A percentile compares a stretch with the other conserved stretches of the same genome.
phyloP scores from a whole-genome alignment of 257 asterid genomes.

The Solanum etuberosum region DNA sequence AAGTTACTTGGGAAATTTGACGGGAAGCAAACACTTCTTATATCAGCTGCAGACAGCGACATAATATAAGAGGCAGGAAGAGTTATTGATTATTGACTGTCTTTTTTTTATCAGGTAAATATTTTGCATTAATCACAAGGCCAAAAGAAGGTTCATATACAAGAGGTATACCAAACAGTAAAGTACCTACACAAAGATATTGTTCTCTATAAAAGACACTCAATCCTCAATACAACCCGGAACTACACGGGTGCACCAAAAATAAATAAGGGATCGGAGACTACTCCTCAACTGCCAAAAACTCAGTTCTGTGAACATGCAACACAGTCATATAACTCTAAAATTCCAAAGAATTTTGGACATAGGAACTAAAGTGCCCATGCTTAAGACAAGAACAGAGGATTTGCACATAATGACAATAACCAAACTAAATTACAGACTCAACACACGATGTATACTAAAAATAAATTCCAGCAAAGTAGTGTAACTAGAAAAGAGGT shows the following conservation, averaged over 20 bases:
- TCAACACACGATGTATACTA: neutral
- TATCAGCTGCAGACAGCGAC: neutral
- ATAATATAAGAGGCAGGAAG: neutral
- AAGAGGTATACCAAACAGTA: neutral
- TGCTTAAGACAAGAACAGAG: neutral
- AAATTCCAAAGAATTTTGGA: neutral
- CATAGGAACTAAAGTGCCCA: neutral
- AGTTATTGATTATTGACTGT: neutral
- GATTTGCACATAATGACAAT: neutral
- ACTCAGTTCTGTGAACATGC: neutral
- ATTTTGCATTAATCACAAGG: neutral
- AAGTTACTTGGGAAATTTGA: neutral
- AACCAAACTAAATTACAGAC: neutral
- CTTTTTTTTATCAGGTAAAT: neutral
- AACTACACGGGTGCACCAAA: neutral
- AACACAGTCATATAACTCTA: neutral
- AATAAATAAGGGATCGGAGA: neutral
- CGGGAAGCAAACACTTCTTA: neutral
- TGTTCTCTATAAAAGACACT: neutral
- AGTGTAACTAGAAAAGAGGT: neutral
- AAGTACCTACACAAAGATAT: neutral
- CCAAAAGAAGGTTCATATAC: neutral
- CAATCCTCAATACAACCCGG: neutral
- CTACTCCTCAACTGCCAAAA: neutral
- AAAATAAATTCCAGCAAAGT: neutral